Conservation (phyloP, 108 stramenopile species). For the Parietichytrium sp. region DNA sequence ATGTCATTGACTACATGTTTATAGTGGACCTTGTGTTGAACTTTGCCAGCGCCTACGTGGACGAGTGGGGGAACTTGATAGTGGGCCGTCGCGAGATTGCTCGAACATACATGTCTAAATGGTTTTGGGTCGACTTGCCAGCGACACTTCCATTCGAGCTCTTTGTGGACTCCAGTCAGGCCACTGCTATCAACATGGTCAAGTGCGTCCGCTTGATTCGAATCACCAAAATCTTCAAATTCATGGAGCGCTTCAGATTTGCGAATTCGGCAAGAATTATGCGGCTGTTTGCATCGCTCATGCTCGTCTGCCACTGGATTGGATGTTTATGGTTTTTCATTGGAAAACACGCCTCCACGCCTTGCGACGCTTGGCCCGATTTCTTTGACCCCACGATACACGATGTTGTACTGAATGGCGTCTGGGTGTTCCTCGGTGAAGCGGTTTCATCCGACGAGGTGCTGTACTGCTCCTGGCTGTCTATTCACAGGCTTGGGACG, state of each 20-base stretch:
- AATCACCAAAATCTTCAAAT: neutral
- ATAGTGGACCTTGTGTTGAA: slow-evolving; percentile 53
- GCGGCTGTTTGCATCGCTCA: slow-evolving; percentile 35
- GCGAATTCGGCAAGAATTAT: slow-evolving; percentile 30
- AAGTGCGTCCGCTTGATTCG: neutral
- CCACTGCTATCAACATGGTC: slow-evolving; percentile 37
- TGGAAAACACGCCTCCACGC: neutral
- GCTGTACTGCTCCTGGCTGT: slow-evolving; percentile 25
- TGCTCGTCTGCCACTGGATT: slow-evolving; percentile 30
- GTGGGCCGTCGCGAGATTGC: neutral
- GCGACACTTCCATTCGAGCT: slow-evolving; percentile 54
- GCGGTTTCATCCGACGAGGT: neutral
- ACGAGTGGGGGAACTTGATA: slow-evolving; percentile 19
- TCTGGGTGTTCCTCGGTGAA: slow-evolving; percentile 5
- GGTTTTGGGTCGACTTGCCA: slow-evolving; percentile 59
- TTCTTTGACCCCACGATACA: neutral
- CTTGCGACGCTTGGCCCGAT: neutral
- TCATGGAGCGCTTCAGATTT: slow-evolving; percentile 9
- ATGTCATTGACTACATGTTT: slow-evolving; percentile 47
- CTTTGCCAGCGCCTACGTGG: slow-evolving; percentile 54
- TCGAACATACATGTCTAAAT: slow-evolving; percentile 5
- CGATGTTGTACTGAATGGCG: neutral
- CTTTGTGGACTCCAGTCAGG: neutral
- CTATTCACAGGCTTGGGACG: slow-evolving; percentile 1
- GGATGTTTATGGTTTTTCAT: slow-evolving; percentile 33